phyloP scores from a whole-genome alignment of 2,329 filamentous ascomycete species.

The Colletotrichum aenigma region DNA sequence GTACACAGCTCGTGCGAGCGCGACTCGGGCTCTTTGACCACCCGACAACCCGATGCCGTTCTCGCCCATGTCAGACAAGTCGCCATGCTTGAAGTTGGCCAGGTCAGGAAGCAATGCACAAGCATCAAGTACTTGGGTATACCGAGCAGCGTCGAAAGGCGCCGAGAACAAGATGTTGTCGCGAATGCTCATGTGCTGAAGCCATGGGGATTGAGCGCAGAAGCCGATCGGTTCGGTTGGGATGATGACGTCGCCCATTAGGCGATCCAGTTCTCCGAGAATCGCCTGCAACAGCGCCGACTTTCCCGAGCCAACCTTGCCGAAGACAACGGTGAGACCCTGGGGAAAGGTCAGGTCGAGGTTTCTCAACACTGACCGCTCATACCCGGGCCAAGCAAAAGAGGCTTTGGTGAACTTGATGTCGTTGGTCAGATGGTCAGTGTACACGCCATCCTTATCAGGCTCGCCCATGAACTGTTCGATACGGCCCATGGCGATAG shows the following conservation, averaged over 20 bases:
- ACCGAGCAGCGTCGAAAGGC: conserved; percentile 56
- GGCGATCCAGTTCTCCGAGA: conserved; percentile 70
- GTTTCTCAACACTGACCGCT: conserved; percentile 53
- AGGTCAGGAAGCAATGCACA: conserved; percentile 64
- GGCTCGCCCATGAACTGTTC: conserved; percentile 88
- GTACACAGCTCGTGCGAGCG: conserved; percentile 67
- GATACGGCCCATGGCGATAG: conserved; percentile 81
- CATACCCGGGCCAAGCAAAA: conserved; percentile 79
- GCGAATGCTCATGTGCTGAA: conserved; percentile 68
- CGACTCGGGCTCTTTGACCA: conserved; percentile 67
- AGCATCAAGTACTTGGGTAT: conserved; percentile 64
- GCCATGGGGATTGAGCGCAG: conserved; percentile 66
- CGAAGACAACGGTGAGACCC: conserved; percentile 61
- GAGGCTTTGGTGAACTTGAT: conserved; percentile 67
- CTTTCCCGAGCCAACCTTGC: conserved; percentile 66
- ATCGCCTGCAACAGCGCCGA: conserved; percentile 64
- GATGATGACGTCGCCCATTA: conserved; percentile 50
- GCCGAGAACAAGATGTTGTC: conserved; percentile 70
- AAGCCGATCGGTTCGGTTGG: conserved; percentile 58
- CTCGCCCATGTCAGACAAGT: conserved; percentile 64
- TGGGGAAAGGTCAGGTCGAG: conserved; percentile 50
- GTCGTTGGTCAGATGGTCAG: conserved; percentile 39
- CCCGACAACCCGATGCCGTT: conserved; percentile 68
- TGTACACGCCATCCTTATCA: conserved; percentile 65
- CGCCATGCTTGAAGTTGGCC: conserved; percentile 58